Base-by-base conservation (phyloP, 2,329 filamentous ascomycete species). In the Zymoseptoria ardabiliae region DNA sequence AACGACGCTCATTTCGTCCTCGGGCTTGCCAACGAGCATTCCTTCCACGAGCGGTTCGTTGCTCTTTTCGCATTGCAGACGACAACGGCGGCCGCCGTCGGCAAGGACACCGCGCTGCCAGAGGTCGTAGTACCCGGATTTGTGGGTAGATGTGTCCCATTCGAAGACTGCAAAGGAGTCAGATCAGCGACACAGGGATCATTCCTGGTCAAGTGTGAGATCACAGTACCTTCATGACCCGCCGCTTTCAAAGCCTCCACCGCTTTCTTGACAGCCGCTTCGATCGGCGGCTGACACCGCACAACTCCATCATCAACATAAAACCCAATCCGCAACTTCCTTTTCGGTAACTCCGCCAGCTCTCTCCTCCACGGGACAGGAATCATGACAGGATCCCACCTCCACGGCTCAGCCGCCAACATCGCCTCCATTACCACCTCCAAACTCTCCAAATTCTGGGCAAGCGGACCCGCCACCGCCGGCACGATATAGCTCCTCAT, bases 331-430 rank as follows among this genome's bases (percentile, higher is more conserved):
- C 62, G 60, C 0, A 74, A 59, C 0, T 56, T 59, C 21, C 2
- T 49, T 22, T 28, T 9, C 25, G 25, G 25, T 28, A 28, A 4
- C 3, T 3, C 25, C 7, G 25, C 25, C 25, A 28, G 7, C 25
- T 28, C 25, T 28, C 25, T 28, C 20, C 76, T 72, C 82, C 82
- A 85, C 0, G 79, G 79, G 0, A 77, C 69, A 9, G 74, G 73
- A 0, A 78, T 57, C 0, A 72, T 75, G 0, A 72, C 71, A 0
- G 55, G 52, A 30, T 70, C 69, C 7, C 57, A 58, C 13, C 58
- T 61, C 68, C 67, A 69, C 1, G 61, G 61, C 20, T 66, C 58
- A 17, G 59, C 54, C 7, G 59, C 49, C 21, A 68, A 59, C 4
- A 72, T 60, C 1, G 61, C 51, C 10, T 62, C 55, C 28, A 68